Conservation (phyloP, 345 rosid genomes). For the Pistacia vera region DNA sequence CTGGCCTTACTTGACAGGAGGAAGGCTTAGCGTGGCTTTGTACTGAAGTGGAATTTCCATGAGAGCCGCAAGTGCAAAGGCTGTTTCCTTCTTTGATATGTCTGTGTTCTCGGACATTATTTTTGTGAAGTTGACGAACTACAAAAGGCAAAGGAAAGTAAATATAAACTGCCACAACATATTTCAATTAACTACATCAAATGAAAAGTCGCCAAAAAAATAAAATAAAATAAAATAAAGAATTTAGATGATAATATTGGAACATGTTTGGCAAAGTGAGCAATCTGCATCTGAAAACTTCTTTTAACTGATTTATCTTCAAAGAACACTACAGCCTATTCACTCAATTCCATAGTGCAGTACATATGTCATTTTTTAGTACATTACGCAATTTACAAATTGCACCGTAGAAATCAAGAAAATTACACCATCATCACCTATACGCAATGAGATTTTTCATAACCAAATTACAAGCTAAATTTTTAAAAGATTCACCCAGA, state of each 20-base stretch:
- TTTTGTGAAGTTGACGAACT: slow-evolving; percentile 92
- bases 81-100: slow-evolving; percentile 70
- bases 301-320: not conserved
- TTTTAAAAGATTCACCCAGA: not conserved
- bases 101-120: slow-evolving; percentile 76
- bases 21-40: slow-evolving; percentile 73
- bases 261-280: not conserved
- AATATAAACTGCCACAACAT: not conserved
- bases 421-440: not conserved
- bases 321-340: not conserved
- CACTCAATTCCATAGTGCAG: not conserved
- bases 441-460: not conserved
- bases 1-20: slow-evolving; percentile 36
- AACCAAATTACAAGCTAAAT: not conserved
- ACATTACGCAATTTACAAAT: not conserved
- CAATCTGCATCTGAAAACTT: not conserved
- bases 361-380: not conserved
- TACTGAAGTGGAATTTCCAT: slow-evolving; percentile 95
- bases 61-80: slow-evolving; percentile 93
- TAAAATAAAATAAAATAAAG: not conserved
- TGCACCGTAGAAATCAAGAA: not conserved
- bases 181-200: not conserved
- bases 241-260: not conserved
- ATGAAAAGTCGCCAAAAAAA: not conserved
- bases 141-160: slow-evolving; percentile 8